Base-by-base conservation (phyloP, 1,284 basidiomycete species). In the Xerocomus nothofagi region DNA sequence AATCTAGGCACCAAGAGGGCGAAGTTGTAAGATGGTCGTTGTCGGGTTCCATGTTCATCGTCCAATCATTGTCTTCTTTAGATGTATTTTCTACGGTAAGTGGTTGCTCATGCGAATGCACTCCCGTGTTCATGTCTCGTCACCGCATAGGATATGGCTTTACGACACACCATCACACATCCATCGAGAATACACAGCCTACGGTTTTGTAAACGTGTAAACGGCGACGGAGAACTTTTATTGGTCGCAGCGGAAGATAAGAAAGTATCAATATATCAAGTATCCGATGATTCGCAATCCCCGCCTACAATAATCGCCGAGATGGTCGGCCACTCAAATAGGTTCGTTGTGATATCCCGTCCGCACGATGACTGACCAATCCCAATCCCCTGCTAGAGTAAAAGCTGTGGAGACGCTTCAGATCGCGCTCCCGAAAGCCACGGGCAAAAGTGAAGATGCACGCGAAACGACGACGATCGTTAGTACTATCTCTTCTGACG, bases 201-300 rank as follows among this genome's bases (percentile, higher is more conserved):
- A 41, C 77, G 77, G 43, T 96, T 96, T 67, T 82, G 78, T 61
- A 74, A 75, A 55, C 76, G 80, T 15, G 67, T 74, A 2, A 71
- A 77, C 30, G 77, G 75, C 1, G 67, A 73, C 3, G 77, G 76
- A 21, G 87, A 93, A 60, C 66, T 93, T 24, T 71, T 96, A 7
- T 76, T 93, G 31, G 87, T 86, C 9, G 90, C 83, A 1, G 91
- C 87, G 2, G 93, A 98, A 68, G 91, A 96, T 66, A 91, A 88
- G 57, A 86, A 86, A 55, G 73, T 91, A 2, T 80, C 90, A 2
- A 72, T 93, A 14, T 95, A 93, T 71, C 73, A 77, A 32, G 56
- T 86, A 39, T 67, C 71, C 5, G 58, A 71, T 5, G 73, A 80
- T 53, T 61, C 63, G 3, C 69, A 74, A 14, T 65, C 66, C 15